Evolutionary conservation across 441 rosid genomes (phyloP).

Genomic region (Croton laevigatus): DNA sequence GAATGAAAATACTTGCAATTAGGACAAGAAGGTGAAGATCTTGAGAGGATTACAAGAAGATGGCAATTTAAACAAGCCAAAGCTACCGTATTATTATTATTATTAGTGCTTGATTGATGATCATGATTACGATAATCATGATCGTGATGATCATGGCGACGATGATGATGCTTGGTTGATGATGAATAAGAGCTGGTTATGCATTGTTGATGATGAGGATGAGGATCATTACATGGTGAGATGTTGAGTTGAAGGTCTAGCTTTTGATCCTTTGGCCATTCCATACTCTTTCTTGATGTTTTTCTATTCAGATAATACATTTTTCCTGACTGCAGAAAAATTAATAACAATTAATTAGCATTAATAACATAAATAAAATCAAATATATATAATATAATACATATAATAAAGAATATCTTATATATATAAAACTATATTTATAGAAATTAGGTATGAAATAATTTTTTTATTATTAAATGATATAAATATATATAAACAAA

Average conservation of each 20-base stretch:
- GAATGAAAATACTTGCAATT: slow-evolving; percentile 55
- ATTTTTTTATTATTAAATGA: too few species aligned
- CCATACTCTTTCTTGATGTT: slow-evolving; percentile 41
- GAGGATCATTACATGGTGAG: slow-evolving; percentile 9
- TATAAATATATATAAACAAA: too few species aligned
- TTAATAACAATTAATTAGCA: not conserved
- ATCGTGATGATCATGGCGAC: too few species aligned
- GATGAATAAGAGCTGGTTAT: not conserved
- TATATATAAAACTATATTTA: too few species aligned
- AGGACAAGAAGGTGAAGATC: slow-evolving; percentile 50
- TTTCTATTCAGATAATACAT: slow-evolving; percentile 50
- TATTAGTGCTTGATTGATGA: not conserved
- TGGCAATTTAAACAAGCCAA: slow-evolving; percentile 52
- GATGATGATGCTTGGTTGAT: too few species aligned
- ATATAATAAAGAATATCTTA: too few species aligned
- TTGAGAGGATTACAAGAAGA: slow-evolving; percentile 52
- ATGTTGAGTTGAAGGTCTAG: slow-evolving; percentile 51
- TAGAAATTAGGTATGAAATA: too few species aligned
- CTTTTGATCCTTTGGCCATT: slow-evolving; percentile 40
- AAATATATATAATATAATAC: too few species aligned
- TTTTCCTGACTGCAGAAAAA: slow-evolving; percentile 42
- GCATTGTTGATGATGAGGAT: not conserved
- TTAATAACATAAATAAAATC: too few species aligned
- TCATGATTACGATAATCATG: too few species aligned
- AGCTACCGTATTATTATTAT: slow-evolving; percentile 37